Evolutionary conservation across 139 green algal species (phyloP).

Genomic region (Volvox africanus): DNA sequence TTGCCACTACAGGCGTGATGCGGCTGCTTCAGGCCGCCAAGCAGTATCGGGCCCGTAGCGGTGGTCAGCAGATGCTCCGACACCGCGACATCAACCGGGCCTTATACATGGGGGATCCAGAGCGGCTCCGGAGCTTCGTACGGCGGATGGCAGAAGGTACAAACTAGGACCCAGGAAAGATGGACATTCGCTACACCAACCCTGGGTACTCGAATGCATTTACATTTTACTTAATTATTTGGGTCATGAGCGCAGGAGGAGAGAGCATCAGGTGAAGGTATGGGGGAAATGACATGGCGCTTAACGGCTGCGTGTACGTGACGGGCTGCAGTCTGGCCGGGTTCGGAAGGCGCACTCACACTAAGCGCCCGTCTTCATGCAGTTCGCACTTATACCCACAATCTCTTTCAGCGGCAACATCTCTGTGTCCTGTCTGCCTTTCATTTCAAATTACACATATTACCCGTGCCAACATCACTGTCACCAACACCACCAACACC

Average conservation of each 20-base stretch:
- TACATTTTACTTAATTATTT: no score
- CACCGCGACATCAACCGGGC: not conserved
- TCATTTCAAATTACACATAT: not conserved
- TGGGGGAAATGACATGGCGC: no score
- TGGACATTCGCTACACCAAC: no score
- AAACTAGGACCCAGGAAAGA: no score
- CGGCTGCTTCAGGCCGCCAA: not conserved
- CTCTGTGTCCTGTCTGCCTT: not conserved
- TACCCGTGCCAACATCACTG: not conserved
- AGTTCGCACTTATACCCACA: not conserved
- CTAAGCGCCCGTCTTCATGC: not conserved
- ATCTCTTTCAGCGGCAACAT: not conserved
- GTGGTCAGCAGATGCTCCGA: not conserved
- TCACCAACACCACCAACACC: not conserved
- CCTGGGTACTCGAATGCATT: no score
- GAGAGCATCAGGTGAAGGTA: no score
- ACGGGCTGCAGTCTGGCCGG: no score
- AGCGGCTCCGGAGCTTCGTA: conserved; percentile 33
- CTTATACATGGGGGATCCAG: conserved; percentile 2
- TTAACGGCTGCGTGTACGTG: no score
- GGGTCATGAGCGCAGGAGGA: no score
- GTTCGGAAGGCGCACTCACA: not conserved
- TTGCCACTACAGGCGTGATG: not conserved
- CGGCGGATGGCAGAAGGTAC: conserved; percentile 8
- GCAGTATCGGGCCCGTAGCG: not conserved